Evolutionary conservation across 2,329 filamentous ascomycete genomes (phyloP), one percentile per base, ranked within the genome.

Genomic region (Colletotrichum shisoi): DNA sequence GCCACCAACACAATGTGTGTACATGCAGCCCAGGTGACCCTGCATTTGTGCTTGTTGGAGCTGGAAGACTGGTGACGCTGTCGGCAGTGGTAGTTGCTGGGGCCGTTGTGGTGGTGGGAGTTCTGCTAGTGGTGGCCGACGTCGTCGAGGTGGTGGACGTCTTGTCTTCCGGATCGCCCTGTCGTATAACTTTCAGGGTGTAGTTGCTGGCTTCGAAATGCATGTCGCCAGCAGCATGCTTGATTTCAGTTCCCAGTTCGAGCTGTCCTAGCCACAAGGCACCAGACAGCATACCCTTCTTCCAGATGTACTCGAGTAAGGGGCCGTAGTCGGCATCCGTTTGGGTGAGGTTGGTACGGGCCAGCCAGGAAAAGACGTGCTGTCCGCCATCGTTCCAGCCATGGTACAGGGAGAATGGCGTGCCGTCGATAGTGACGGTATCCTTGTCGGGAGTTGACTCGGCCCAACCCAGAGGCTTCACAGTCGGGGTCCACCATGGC

Each of bases 361-460:
- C 57, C 7, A 68, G 44, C 65, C 65, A 68, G 8, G 65, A 68
- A 31, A 68, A 68, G 19, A 68, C 65, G 24, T 68, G 65, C 42
- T 68, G 65, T 21, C 65, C 65, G 6, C 65, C 65, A 34, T 68
- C 65, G 51, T 68, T 68, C 65, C 65, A 68, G 49, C 65, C 65
- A 21, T 68, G 65, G 13, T 65, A 68, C 46, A 68, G 42, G 2
- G 65, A 68, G 54, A 68, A 68, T 17, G 49, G 62, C 11, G 46
- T 68, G 54, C 65, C 65, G 54, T 68, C 61, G 21, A 68, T 51
- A 44, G 40, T 52, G 9, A 68, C 61, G 48, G 62, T 65, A 21
- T 68, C 65, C 44, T 54, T 59, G 19, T 68, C 61, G n/a, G 65
- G 65, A 1, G 65, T 68, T 15, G 61, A 64, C 42, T 68, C 65